Conservation (phyloP, 768 basidiomycete genomes). For the Russula sp. region DNA sequence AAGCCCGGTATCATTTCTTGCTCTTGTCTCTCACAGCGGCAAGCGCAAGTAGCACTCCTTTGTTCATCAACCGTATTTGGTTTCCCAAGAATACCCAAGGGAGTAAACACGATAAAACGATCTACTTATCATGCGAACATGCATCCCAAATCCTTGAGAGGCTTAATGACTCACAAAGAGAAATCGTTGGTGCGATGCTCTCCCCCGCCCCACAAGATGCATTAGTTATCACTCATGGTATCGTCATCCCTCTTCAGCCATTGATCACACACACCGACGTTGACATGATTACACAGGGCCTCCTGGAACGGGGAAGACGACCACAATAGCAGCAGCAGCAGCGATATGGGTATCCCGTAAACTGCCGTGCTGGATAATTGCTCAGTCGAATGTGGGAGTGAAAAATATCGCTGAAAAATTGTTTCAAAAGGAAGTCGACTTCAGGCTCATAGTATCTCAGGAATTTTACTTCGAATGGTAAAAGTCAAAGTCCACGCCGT, state of each 20-base stretch:
- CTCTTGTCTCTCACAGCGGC: not conserved
- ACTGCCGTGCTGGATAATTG: constrained; percentile 61
- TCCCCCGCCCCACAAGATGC: constrained; percentile 4
- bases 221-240: constrained; percentile 25
- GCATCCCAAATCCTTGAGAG: not conserved
- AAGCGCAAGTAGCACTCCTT: not conserved
- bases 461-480: constrained; percentile 37
- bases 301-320: constrained; percentile 27
- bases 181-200: constrained; percentile 19
- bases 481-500: not conserved
- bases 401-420: constrained; percentile 83
- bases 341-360: constrained; percentile 9
- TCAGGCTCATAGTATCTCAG: constrained; percentile 47
- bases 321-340: constrained; percentile 21
- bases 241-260: too few species aligned
- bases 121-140: not conserved
- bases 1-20: constrained; percentile 17
- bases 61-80: constrained; percentile 20
- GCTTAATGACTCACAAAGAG: constrained; percentile 17
- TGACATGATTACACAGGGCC: constrained; percentile 9
- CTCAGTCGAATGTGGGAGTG: constrained; percentile 81
- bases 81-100: not conserved
- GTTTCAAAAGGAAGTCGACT: constrained; percentile 49
- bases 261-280: not conserved
- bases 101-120: not conserved